Base-by-base conservation (phyloP, 768 basidiomycete genomes). In the Dendrothele bispora region DNA sequence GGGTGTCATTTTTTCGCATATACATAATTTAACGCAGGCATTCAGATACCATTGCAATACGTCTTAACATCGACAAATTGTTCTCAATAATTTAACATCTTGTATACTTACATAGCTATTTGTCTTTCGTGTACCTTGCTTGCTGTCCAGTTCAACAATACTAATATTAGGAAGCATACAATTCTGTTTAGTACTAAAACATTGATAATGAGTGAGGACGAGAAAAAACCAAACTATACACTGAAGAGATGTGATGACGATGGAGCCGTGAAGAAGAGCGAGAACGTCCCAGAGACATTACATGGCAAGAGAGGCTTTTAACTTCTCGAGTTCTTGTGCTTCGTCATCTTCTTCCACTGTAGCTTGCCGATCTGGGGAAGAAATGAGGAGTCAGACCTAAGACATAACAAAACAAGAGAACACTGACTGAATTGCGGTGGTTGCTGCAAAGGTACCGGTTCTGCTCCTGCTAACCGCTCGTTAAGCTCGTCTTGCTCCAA, bases 301-400 rank as follows among this genome's bases (percentile, higher is more conserved):
- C 87, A 95, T 90, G 18, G 91, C 84, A 61, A 95, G 70, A 34
- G 79, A 80, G 18, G 91, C 94, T 71, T 97, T 95, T 55, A 98
- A 74, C 64, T 90, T 84, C 66, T 78, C 81, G 63, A 98, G 82
- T 67, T 95, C 85, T 36, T 80, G 84, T 54, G 91, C 95, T 65
- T 98, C 95, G 73, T 95, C 92, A 66, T 91, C 91, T 62, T 94
- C 92, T 53, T 78, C 81, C 45, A 72, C 76, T 57, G 64, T 64
- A 50, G 62, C 62, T 53, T 74, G 64, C 70, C 59, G 44, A 56
- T 61, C 64, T 49, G 53, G 40, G 40, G 48, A 41, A 7, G 47
- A 6, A 18, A 41, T 45, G 35, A 53, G 41, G 15, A 21, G 17
- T 18, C 22, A 14, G 24, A 27, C 1, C 26, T 29, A 43, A 51